A percentile compares a stretch with the other conserved stretches of the same genome.
These are phyloP conservation scores for Moricandia moricandioides DNA, from an alignment of 345 rosid species.

Conservation along the genomic window DNA sequence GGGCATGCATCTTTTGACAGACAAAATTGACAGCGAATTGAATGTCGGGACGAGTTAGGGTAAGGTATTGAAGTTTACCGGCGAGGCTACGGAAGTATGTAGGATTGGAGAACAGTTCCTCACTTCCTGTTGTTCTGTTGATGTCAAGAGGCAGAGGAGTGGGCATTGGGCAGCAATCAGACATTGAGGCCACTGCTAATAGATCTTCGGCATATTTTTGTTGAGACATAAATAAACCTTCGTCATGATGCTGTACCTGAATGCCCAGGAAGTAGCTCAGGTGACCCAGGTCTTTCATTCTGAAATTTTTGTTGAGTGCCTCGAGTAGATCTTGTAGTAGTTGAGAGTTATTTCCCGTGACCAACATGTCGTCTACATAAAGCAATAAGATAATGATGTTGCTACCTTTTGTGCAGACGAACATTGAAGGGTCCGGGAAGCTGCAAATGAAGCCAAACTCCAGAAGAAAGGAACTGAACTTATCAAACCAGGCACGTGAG, in stretches of 20 bases:
- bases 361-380: not conserved
- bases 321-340: not conserved
- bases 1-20: too few relatives aligned
- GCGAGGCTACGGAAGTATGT: not conserved
- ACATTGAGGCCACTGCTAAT: not conserved
- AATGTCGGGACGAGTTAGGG: not conserved
- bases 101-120: not conserved
- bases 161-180: not conserved
- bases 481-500: not conserved
- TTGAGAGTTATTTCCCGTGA: not conserved
- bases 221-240: not conserved
- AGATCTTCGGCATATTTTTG: not conserved
- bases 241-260: not conserved
- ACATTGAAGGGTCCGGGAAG: not conserved
- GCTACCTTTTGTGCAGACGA: not conserved
- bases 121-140: too few relatives aligned
- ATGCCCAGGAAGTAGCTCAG: not conserved
- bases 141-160: not conserved
- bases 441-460: not conserved
- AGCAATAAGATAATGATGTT: not conserved
- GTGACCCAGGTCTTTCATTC: not conserved
- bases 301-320: not conserved
- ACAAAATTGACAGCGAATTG: too few relatives aligned
- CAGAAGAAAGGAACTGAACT: not conserved
- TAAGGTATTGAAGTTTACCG: not conserved